Base-by-base conservation (phyloP, 768 basidiomycete genomes). In the Harrya chromipes region DNA sequence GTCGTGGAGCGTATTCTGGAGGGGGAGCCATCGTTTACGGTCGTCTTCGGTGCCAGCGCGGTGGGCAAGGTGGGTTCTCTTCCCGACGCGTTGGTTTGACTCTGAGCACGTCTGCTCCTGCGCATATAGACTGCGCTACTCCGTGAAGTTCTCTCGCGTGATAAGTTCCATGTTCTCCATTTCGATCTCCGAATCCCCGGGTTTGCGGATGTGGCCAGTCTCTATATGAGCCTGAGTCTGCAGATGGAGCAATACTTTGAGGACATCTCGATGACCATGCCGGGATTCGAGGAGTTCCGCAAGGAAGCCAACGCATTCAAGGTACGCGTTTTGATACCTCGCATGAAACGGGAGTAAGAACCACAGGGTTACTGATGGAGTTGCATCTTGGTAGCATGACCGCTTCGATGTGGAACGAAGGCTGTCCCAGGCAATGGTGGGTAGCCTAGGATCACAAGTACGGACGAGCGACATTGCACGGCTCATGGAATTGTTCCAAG, bases 221-320 rank as follows among this genome's bases (percentile, higher is more conserved):
- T 92, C 29, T 91, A 92, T 60, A 77, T 73, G 64, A 85, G 87
- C 46, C 74, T 93, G 10, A 85, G 85, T 55, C 79, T 81, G 37
- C 88, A 90, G 63, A 87, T 91, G 82, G 87, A 90, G 56, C 79
- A 80, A 27, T 92, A 84, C 61, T 92, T 90, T 51, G 82, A 83
- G 57, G 75, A 75, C 40, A 76, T 92, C 16, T 77, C 83, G 1
- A 73, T 71, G 13, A 70, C 70, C 41, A 71, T 78, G 62, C 75
- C 76, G 17, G 89, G 90, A 0, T 85, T 83, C 52, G 78, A 84
- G 21, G 82, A 78, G 17, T 90, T 90, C 53, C 81, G 84, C 67
- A 85, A 73, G 62, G 88, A 89, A 54, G 81, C 81, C 0, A 86
- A 80, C 80, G 77, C 79, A 27, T 92, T 92, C 78, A 92, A 87